phyloP scores from a whole-genome alignment of 768 basidiomycete species.

The Amanita jacksonii region DNA sequence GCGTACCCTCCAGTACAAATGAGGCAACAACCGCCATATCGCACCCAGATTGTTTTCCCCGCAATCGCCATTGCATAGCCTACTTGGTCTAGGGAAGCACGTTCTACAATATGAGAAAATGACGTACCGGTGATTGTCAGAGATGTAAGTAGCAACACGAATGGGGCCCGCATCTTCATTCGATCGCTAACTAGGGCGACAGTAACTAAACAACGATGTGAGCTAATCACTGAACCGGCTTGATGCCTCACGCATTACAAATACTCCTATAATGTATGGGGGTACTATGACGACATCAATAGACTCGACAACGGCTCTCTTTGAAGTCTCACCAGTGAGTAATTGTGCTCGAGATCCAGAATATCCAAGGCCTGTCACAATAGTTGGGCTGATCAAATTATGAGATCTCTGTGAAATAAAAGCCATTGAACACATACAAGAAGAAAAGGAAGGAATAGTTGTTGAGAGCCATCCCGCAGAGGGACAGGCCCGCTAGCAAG shows the following conservation, averaged over 20 bases:
- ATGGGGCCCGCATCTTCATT: no score
- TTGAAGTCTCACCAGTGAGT: slow-evolving; percentile 36
- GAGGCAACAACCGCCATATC: not conserved
- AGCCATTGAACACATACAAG: slow-evolving; percentile 28
- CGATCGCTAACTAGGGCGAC: no score
- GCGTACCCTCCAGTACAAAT: no score
- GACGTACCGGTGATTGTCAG: no score
- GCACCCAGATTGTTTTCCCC: not conserved
- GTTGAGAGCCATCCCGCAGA: slow-evolving; percentile 57
- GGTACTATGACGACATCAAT: slow-evolving; percentile 28
- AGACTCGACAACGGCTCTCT: not conserved
- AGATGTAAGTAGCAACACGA: no score
- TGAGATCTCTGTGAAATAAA: not conserved
- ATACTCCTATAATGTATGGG: slow-evolving; percentile 49
- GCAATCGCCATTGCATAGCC: not conserved
- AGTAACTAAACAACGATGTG: no score
- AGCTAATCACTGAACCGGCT: not conserved
- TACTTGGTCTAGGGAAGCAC: not conserved
- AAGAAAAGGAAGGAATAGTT: slow-evolving; percentile 65
- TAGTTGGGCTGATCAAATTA: slow-evolving; percentile 41
- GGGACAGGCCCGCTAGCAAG: slow-evolving; percentile 49
- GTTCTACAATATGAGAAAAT: not conserved
- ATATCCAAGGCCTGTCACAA: slow-evolving; percentile 54
- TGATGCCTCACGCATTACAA: slow-evolving; percentile 33
- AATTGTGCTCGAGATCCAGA: slow-evolving; percentile 41